A percentile compares a stretch with the other conserved stretches of the same genome.
Conservation (phyloP, 2,329 filamentous ascomycete species). For the Fusarium sambucinum region DNA sequence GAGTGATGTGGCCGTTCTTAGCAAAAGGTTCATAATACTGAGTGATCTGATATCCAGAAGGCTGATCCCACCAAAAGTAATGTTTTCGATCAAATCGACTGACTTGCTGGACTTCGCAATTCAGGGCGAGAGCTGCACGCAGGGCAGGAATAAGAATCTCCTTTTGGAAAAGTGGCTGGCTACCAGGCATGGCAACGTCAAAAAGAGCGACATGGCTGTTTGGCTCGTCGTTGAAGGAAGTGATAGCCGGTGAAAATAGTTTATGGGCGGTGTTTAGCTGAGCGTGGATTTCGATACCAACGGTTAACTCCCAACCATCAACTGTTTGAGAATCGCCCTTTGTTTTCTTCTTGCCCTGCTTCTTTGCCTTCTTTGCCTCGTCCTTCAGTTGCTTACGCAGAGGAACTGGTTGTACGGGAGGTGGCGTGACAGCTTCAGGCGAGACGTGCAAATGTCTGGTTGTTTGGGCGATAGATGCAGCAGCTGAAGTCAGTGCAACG, state of each 20-base stretch:
- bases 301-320: conserved; percentile 88
- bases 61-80: conserved; percentile 99
- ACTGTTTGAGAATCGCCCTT: conserved; percentile 64
- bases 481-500: conserved; percentile 25
- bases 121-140: conserved; percentile 85
- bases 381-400: conserved; percentile 80
- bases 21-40: conserved; percentile 87
- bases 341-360: conserved; percentile 65
- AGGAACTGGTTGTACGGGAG: conserved; percentile 56
- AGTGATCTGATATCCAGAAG: conserved; percentile 95
- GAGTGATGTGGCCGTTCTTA: conserved; percentile 76
- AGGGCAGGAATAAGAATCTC: conserved; percentile 89
- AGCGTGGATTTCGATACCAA: conserved; percentile 97
- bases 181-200: conserved; percentile 89
- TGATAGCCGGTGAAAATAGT: conserved; percentile 82
- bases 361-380: conserved; percentile 76
- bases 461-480: conserved; percentile 16
- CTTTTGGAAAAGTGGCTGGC: conserved; percentile 86
- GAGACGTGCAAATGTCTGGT: conserved; percentile 52
- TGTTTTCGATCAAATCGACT: conserved; percentile 97
- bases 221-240: conserved; percentile 74
- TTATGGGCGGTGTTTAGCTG: conserved; percentile 91
- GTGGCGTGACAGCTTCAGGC: conserved; percentile 39
- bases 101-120: conserved; percentile 79
- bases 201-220: conserved; percentile 92